These are phyloP conservation scores for Nakataea oryzae DNA, from an alignment of 2,329 filamentous ascomycete species.

Conservation along the genomic window DNA sequence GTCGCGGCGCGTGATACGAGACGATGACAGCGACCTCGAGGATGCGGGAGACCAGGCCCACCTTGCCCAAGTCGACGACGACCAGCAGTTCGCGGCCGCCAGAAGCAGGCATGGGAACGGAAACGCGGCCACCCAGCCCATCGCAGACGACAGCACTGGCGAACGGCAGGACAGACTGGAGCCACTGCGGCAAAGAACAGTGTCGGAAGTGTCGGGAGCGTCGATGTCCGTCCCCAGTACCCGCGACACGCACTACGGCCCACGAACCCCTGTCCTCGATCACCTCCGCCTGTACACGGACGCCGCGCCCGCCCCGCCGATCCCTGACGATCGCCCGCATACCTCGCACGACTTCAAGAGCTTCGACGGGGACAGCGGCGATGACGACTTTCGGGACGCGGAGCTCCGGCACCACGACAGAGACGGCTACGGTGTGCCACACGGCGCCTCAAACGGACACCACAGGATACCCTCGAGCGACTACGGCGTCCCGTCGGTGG, in stretches of 20 bases:
- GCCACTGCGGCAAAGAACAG: neutral
- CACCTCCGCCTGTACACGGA: conserved; percentile 4
- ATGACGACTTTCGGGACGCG: neutral
- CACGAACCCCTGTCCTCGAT: neutral
- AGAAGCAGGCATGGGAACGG: too few relatives aligned
- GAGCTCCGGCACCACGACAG: too few relatives aligned
- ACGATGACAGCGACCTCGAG: neutral
- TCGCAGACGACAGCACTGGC: neutral
- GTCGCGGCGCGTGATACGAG: neutral
- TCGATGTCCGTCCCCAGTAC: neutral
- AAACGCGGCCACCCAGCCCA: neutral
- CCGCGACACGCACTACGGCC: neutral
- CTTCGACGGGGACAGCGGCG: neutral
- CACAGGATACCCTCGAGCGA: neutral
- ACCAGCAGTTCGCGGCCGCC: too few relatives aligned
- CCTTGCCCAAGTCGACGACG: too few relatives aligned
- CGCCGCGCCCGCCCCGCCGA: neutral
- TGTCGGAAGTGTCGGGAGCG: neutral
- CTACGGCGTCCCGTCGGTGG: too few relatives aligned
- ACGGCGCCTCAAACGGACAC: neutral
- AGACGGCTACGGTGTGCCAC: neutral
- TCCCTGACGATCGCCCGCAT: neutral
- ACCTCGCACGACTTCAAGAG: neutral
- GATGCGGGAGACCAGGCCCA: neutral
- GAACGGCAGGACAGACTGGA: neutral